Evolutionary conservation across 306 rosid species (phyloP), one percentile per base, ranked within the genome.

Genomic region (Castanea crenata): DNA sequence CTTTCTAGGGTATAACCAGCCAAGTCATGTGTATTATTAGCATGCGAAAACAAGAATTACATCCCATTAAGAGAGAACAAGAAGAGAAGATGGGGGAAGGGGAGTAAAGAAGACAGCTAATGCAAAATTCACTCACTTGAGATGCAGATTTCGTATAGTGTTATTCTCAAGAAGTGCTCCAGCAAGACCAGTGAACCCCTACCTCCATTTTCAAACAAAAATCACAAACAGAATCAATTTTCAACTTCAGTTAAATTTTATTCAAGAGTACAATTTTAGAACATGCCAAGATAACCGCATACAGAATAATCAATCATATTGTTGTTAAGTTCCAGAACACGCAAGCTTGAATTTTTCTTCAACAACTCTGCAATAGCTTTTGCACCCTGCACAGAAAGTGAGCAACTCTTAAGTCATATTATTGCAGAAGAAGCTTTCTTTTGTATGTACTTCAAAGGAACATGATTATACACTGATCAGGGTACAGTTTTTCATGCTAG

Each of bases 101-200:
- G 5, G 44, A 34, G 63, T 44, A 27, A 61, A 75, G 76, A 76
- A 73, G 59, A 71, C 27, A 82, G 57, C 54, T 75, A 49, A 19
- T 57, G 72, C 59, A 76, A 51, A 23, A 46, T 23, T 56, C 62
- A 83, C 98, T 90, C 81, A 95, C 98, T 85, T 93, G 81, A 95
- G 92, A 88, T 93, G 97, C 68, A 95, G 71, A 86, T 89, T 89
- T 62, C 93, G 83, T 81, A 95, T 46, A 51, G 86, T 85, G 82
- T 85, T 93, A 81, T 91, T 93, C 89, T 89, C 99, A 64, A 87
- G 85, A 84, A 95, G 96, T 81, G 97, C 99, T 75, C 92, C 99
- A 32, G 97, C 99, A 74, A 95, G 86, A 88, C 98, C 89, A 77
- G 97, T 78, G 81, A 95, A 95, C 83, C 99, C 99, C 99, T 95